A percentile compares a stretch with the other conserved stretches of the same genome.
phyloP scores from a whole-genome alignment of 305 asterid genomes.

The Fraxinus xanthoxyloides region DNA sequence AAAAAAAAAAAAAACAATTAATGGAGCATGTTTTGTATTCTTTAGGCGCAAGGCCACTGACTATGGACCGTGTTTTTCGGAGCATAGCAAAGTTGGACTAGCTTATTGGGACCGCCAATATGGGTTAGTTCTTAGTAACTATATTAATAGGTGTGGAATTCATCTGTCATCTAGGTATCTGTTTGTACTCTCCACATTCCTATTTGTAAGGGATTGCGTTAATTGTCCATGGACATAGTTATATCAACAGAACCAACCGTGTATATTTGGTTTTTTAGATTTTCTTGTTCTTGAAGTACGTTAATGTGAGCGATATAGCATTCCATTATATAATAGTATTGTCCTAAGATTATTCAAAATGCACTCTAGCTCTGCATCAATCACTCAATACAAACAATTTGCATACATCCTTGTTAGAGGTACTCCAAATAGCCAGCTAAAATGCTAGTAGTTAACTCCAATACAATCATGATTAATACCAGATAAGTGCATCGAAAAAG shows the following conservation, averaged over 20 bases:
- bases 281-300: background rate
- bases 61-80: background rate
- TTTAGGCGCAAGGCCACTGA: background rate
- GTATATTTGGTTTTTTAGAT: background rate
- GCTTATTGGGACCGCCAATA: background rate
- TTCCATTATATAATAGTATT: background rate
- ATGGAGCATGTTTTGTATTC: background rate
- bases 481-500: background rate
- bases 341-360: background rate
- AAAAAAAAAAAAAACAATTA: background rate
- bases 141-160: background rate
- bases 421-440: background rate
- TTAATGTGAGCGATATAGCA: background rate
- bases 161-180: background rate
- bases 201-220: background rate
- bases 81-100: background rate
- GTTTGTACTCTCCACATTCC: background rate
- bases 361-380: background rate
- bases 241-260: background rate
- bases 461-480: background rate
- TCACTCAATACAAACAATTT: background rate
- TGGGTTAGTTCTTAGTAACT: too few species aligned
- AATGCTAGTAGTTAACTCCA: background rate
- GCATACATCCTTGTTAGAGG: background rate
- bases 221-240: background rate